These are phyloP conservation scores for Beta vulgaris DNA, from an alignment of 148 eudicot genomes.

Conservation along the genomic window DNA sequence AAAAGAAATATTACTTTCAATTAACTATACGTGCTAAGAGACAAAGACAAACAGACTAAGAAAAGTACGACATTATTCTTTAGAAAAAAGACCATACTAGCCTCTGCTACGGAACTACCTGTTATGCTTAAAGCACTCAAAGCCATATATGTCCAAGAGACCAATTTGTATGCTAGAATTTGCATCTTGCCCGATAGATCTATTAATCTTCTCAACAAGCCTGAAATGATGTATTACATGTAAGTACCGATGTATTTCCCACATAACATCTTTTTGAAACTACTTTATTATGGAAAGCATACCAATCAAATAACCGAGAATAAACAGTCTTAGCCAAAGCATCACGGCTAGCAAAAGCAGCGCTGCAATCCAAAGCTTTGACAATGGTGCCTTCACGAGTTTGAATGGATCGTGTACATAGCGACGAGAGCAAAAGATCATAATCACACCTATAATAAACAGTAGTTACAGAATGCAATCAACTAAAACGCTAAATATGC, in stretches of 20 bases:
- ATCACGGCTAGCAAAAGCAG: conserved; percentile 95
- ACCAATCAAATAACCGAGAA: conserved; percentile 96
- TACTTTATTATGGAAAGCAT: conserved; percentile 21
- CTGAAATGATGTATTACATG: conserved; percentile 34
- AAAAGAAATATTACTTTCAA: not conserved
- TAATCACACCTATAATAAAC: conserved; percentile 72
- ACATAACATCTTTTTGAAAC: not conserved
- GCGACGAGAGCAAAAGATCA: conserved; percentile 61
- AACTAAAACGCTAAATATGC: not conserved
- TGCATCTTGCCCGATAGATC: conserved; percentile 93
- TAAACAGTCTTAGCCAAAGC: conserved; percentile 96
- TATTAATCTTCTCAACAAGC: conserved; percentile 93
- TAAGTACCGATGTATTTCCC: not conserved
- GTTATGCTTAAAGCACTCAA: conserved; percentile 92
- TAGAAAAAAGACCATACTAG: not conserved
- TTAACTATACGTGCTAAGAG: not conserved
- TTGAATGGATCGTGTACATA: conserved; percentile 90
- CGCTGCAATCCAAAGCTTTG: conserved; percentile 85
- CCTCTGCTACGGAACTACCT: conserved; percentile 40
- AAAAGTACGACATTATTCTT: not conserved
- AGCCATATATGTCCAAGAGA: conserved; percentile 94
- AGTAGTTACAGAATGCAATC: not conserved
- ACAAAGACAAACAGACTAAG: not conserved
- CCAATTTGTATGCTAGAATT: conserved; percentile 77
- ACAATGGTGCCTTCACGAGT: conserved; percentile 88